Percentiles rank a stretch among this genome's conserved stretches.
phyloP scores from a whole-genome alignment of 2,329 filamentous ascomycete genomes.

The Neonectria punicea region DNA sequence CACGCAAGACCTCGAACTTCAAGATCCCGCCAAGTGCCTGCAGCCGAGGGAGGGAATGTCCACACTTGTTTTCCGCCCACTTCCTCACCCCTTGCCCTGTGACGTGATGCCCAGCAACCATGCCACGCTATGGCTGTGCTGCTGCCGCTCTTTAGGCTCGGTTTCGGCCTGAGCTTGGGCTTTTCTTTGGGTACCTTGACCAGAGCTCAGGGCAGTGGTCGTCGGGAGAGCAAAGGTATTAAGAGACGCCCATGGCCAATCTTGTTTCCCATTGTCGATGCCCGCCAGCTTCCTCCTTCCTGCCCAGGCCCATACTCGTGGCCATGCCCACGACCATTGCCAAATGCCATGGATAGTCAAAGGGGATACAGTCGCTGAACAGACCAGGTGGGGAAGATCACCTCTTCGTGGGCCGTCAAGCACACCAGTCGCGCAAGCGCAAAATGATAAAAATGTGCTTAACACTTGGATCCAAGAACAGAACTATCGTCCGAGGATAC shows the following conservation, averaged over 20 bases:
- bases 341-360: constrained; percentile 10
- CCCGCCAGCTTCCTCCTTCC: constrained; percentile 4
- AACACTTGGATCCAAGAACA: neutral
- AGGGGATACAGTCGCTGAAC: neutral
- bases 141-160: constrained; percentile 20
- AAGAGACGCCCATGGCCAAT: constrained; percentile 9
- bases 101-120: constrained; percentile 33
- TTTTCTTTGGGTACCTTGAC: constrained; percentile 14
- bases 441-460: neutral
- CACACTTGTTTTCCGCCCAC: constrained; percentile 40
- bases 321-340: constrained; percentile 6
- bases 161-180: constrained; percentile 25
- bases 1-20: neutral
- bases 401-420: neutral
- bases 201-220: constrained; percentile 9
- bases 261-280: constrained; percentile 2
- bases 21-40: constrained; percentile 7
- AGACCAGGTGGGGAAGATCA: constrained; percentile 2
- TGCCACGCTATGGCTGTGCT: constrained; percentile 21
- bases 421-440: neutral
- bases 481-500: neutral
- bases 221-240: neutral
- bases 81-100: constrained; percentile 31
- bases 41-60: constrained; percentile 28
- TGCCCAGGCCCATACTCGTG: neutral